phyloP scores from a whole-genome alignment of 1,139 yeast species.

The Blastobotrys raffinosifermentans region DNA sequence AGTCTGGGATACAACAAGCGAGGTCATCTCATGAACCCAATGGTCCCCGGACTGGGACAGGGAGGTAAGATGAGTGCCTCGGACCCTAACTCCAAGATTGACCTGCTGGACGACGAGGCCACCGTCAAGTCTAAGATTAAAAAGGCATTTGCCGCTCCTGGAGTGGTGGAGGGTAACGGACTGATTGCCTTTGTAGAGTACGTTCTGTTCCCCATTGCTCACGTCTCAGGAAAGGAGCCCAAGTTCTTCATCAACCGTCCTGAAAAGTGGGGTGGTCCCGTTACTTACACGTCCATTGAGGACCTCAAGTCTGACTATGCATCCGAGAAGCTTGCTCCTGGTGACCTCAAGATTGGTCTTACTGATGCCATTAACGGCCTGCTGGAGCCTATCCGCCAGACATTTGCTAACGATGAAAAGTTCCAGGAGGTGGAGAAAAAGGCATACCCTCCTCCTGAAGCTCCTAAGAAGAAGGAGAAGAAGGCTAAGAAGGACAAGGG shows the following conservation, averaged over 20 bases:
- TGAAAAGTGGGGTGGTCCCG: slow-evolving; percentile 93
- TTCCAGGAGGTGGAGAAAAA: slow-evolving; percentile 67
- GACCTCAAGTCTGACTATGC: slow-evolving; percentile 67
- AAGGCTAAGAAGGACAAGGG: slow-evolving; percentile 80
- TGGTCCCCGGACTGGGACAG: slow-evolving; percentile 96
- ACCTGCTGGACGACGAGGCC: slow-evolving; percentile 83
- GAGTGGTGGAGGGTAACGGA: slow-evolving; percentile 87
- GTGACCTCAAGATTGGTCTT: slow-evolving; percentile 90
- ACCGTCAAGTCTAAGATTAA: slow-evolving; percentile 82
- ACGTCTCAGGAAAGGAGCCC: slow-evolving; percentile 50
- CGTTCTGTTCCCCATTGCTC: slow-evolving; percentile 82
- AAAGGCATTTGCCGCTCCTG: slow-evolving; percentile 94
- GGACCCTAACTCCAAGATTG: slow-evolving; percentile 96
- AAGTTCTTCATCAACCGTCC: slow-evolving; percentile 79
- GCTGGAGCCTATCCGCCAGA: slow-evolving; percentile 79
- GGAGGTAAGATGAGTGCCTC: slow-evolving; percentile 99
- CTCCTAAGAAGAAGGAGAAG: slow-evolving; percentile 48
- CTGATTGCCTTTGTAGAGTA: slow-evolving; percentile 76
- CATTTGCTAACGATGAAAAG: slow-evolving; percentile 54
- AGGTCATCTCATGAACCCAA: slow-evolving; percentile 96
- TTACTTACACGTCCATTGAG: slow-evolving; percentile 64
- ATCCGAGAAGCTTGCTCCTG: slow-evolving; percentile 74
- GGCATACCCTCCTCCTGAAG: slow-evolving; percentile 79
- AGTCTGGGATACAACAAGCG: slow-evolving; percentile 90
- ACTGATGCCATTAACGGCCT: slow-evolving; percentile 74